phyloP scores from a whole-genome alignment of 352 stramenopile species.

The Phytophthora sp. region DNA sequence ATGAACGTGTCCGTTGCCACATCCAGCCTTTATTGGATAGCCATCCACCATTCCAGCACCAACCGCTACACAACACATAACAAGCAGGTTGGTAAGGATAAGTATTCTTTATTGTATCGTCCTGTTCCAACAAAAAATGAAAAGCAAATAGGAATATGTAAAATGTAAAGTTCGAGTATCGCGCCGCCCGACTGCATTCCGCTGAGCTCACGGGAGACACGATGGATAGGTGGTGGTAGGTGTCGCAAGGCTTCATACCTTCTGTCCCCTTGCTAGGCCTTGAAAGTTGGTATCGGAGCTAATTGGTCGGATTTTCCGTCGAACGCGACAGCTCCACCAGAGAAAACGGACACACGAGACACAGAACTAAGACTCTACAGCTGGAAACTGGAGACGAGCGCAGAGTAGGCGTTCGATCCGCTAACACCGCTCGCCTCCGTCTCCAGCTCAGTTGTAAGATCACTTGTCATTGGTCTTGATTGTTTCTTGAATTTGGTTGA shows the following conservation, averaged over 20 bases:
- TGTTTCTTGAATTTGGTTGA: constrained; percentile 31
- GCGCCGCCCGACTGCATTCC: constrained; percentile 32
- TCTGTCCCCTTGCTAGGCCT: constrained; percentile 31
- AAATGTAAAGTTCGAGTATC: constrained; percentile 32
- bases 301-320: constrained; percentile 33
- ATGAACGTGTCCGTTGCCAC: constrained; percentile 2
- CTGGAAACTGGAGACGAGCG: constrained; percentile 7
- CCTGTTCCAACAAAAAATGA: constrained; percentile 21
- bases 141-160: constrained; percentile 33
- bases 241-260: constrained; percentile 26
- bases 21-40: neutral
- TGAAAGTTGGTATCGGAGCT: constrained; percentile 20
- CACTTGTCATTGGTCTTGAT: constrained; percentile 28
- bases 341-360: constrained; percentile 31
- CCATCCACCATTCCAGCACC: neutral
- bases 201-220: constrained; percentile 28
- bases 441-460: constrained; percentile 17
- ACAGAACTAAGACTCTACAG: constrained; percentile 31
- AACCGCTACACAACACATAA: constrained; percentile 9
- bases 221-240: constrained; percentile 4
- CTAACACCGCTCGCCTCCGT: constrained; percentile 3
- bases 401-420: constrained; percentile 32
- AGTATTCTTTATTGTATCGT: constrained; percentile 48
- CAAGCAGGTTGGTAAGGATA: constrained; percentile 21
- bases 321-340: constrained; percentile 35